Evolutionary conservation across 2,329 filamentous ascomycete genomes (phyloP), one percentile per base, ranked within the genome.

Genomic region (Pseudogymnoascus sp.): DNA sequence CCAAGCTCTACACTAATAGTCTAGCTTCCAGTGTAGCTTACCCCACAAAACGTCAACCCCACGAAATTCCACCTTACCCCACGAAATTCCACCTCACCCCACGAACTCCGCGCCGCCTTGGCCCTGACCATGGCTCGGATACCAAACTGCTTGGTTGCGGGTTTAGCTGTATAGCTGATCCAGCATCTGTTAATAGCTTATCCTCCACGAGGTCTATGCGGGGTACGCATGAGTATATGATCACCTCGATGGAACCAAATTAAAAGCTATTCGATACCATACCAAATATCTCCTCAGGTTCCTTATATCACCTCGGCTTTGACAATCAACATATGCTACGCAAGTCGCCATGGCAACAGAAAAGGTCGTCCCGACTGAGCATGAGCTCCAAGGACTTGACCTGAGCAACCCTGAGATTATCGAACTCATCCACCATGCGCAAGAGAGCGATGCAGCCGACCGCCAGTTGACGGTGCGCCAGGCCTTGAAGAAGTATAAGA

Each of bases 371-470:
- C 64, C 64, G 11, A 66, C 64, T n/a, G 63, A 63, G n/a, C 43
- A 65, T 31, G 64, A 63, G 52, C 64, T 66, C 35, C 58, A 63
- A 41, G 59, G 52, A 11, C 61, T 66, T 37, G 61, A 66, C 40
- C 28, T 66, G 25, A 61, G 45, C 33, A 60, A 63, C 23, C 59
- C 64, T 12, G 60, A 59, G 16, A 14, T 61, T 21, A 49, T 64
- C n/a, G 63, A 66, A 16, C 64, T 66, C 45, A 66, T 66, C 25
- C 61, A 62, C 25, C 63, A 65, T 61, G 64, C 64, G 5, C 63
- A 63, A 37, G 61, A 66, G 25, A 62, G 63, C 40, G 64, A 64
- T 41, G 61, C 45, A 14, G 63, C 63, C 14, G 64, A 66, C 23
- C 59, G 61, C 11, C 55, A 7, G 35, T 60, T 64, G 41, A 65